Evolutionary conservation across 2,329 filamentous ascomycete species (phyloP).

Genomic region (Sarocladiaceae sp.): DNA sequence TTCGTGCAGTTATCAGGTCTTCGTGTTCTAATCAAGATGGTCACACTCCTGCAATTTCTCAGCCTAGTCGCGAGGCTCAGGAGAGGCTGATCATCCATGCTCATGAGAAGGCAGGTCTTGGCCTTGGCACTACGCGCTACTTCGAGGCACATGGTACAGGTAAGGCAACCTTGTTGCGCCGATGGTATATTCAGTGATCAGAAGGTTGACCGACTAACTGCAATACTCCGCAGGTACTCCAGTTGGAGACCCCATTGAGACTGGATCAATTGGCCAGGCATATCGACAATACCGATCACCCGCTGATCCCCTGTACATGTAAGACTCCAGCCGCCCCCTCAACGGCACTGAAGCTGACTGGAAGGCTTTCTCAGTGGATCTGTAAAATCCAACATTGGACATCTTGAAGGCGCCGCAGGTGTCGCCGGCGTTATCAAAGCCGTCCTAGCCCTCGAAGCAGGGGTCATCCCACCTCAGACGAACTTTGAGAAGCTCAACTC

Average conservation of each 20-base stretch:
- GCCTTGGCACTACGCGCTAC: conserved; percentile 42
- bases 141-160: conserved; percentile 58
- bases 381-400: conserved; percentile 51
- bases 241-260: conserved; percentile 48
- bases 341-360: no score
- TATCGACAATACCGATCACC: not conserved
- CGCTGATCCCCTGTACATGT: conserved; percentile 26
- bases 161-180: no score
- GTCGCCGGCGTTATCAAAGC: conserved; percentile 50
- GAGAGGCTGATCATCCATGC: conserved; percentile 42
- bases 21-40: conserved; percentile 54
- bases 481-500: conserved; percentile 47
- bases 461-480: conserved; percentile 34
- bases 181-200: no score
- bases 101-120: conserved; percentile 41
- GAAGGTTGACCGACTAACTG: no score
- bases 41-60: conserved; percentile 45
- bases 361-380: no score
- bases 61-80: conserved; percentile 49
- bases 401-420: conserved; percentile 48
- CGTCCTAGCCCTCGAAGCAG: conserved; percentile 44
- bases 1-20: conserved; percentile 32
- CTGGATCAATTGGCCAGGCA: conserved; percentile 44
- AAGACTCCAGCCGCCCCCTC: no score
- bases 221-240: no score